Evolutionary conservation across 2,329 filamentous ascomycete species (phyloP), one percentile per base, ranked within the genome.

Genomic region (Erysiphe pulchra): DNA sequence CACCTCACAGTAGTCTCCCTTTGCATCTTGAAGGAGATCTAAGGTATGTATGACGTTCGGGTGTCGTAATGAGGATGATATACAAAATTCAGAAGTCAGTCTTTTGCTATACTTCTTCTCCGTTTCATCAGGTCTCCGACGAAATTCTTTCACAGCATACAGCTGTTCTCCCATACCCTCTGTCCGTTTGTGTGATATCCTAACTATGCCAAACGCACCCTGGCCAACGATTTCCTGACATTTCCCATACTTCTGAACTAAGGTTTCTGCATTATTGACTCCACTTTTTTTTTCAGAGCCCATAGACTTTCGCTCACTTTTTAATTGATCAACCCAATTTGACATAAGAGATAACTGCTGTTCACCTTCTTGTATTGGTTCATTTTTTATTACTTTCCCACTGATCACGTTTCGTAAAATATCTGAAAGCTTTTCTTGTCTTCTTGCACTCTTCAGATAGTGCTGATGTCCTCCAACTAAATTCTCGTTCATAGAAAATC

Each of bases 21-120:
- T 95, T 55, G 87, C 76, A 57, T 98, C 90, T 62, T 94, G 83
- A 37, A 98, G 71, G 11, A 98, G 71, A 59, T 98, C 90, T 45
- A 98, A 73, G 0, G 90, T 98, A 61, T 94, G 90, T 54, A 98
- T 98, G 56, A 98, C 84, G 58, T 98, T 98, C 13, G 90, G 87
- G 59, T 98, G 90, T 51, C 86, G 82, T 50, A 98, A 73, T 10
- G 86, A 93, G 0, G 87, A 95, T 1, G 90, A 95, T 54, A 98
- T 95, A 64, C 90, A 95, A 61, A 98, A 98, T 58, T 98, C 90
- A 44, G 87, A 86, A 1, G 90, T 95, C 45, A 98, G 70, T 24
- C 90, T 80, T 61, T 95, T 98, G 68, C 90, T 92, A 61, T 95
- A 98, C 60, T 92, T 92, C 65, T 93, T 93, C 54, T 86, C 78